A percentile compares a stretch with the other conserved stretches of the same genome.
Conservation (phyloP, 2,329 filamentous ascomycete species). For the Oidium heveae region DNA sequence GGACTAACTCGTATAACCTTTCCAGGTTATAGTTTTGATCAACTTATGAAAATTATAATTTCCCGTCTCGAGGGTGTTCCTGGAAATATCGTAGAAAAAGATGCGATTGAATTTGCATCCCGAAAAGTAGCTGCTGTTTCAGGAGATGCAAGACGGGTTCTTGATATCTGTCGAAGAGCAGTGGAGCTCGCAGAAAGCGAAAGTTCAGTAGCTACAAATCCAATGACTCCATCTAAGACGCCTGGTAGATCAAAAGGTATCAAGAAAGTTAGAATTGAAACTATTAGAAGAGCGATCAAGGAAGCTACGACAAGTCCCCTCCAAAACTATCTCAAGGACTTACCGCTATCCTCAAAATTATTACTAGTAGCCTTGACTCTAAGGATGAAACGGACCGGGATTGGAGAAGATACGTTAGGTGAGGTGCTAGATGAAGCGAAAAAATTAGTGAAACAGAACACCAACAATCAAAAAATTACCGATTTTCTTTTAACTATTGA, state of each 20-base stretch:
- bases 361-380: slow-evolving; percentile 64
- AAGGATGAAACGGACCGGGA: slow-evolving; percentile 55
- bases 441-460: slow-evolving; percentile 34
- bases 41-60: slow-evolving; percentile 91
- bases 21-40: slow-evolving; percentile 87
- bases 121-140: slow-evolving; percentile 92
- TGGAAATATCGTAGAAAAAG: slow-evolving; percentile 70
- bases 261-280: slow-evolving; percentile 64
- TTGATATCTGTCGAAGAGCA: slow-evolving; percentile 85
- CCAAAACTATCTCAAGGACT: slow-evolving; percentile 62
- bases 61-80: slow-evolving; percentile 76
- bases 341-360: slow-evolving; percentile 63
- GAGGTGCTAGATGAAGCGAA: slow-evolving; percentile 75
- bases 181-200: slow-evolving; percentile 85
- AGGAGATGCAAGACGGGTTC: slow-evolving; percentile 70
- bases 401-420: slow-evolving; percentile 67
- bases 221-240: slow-evolving; percentile 36
- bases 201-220: slow-evolving; percentile 15
- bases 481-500: slow-evolving; percentile 23
- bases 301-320: slow-evolving; percentile 84
- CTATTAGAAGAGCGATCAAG: slow-evolving; percentile 79
- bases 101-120: slow-evolving; percentile 88
- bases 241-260: slow-evolving; percentile 13
- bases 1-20: slow-evolving; percentile 87
- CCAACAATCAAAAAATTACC: slow-evolving; percentile 30